Evolutionary conservation across 371 early-diverging fungal genomes (phyloP), one percentile per base, ranked within the genome.

Genomic region (Rhizopus delemar): DNA sequence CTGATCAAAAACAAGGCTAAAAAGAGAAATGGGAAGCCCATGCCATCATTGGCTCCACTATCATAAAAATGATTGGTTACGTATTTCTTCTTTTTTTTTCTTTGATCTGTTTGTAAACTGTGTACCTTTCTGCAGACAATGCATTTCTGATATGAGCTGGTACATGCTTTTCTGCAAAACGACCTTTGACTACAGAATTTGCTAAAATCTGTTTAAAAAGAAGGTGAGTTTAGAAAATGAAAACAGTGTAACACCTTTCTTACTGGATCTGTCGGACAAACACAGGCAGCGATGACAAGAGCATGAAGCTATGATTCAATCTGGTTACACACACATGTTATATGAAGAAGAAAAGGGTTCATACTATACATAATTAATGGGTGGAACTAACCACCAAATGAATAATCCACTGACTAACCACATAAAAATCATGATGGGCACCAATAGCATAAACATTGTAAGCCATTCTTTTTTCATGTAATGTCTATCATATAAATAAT

Each of bases 221-320:
- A 57, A 8, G 11, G 36, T 36, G 6, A 36, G 36, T 1, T 6
- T 8, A 11, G 36, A 11, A 11, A 36, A 8, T 36, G 36, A 36
- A 36, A 36, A 8, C 8, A 11, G 11, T 8, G 8, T 8, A 36
- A 8, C 8, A 5, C 16, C 48, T 41, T 41, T 52, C 72, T 66
- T 77, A 84, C 95, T 2, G 98, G 98, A 80, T 99, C 98, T 0
- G 98, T 99, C 1, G 98, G 97, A 6, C 96, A 91, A 5, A 95
- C 74, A 59, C 94, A 94, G 0, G 96, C 92, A 12, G 91, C 93
- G 59, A 97, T 80, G 6, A 94, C 78, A 45, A 95, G 74, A 1
- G 88, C 73, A 56, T 90, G 84, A 35, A 92, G 62, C 79, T 87
- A 74, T 31, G 43, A 43, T n/a, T n/a, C n/a, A 15, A 15, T n/a